These are phyloP conservation scores for Wickerhamomyces bisporus DNA, from an alignment of 805 yeast genomes.

Conservation along the genomic window DNA sequence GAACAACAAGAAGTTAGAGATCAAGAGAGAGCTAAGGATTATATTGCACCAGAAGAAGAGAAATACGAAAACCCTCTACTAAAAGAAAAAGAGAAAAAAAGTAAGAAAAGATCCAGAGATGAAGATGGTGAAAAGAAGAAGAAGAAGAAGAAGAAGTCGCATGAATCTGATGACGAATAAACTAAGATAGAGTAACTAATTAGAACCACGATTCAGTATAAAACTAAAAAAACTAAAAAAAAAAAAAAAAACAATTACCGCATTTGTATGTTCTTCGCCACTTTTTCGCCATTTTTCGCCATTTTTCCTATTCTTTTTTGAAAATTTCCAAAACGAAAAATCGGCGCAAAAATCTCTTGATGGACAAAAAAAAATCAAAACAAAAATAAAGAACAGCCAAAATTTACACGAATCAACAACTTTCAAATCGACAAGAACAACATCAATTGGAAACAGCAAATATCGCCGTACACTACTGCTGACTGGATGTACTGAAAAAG, in stretches of 20 bases:
- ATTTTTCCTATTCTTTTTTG: too few species aligned
- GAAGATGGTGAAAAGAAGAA: slow-evolving; percentile 25
- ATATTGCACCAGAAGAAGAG: slow-evolving; percentile 80
- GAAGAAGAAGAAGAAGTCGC: slow-evolving; percentile 23
- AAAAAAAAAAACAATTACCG: too few species aligned
- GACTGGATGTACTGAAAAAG: too few species aligned
- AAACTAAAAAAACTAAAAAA: too few species aligned
- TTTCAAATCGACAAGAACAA: too few species aligned
- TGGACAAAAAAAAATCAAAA: background rate
- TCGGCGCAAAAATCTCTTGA: too few species aligned
- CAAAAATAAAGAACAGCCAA: background rate
- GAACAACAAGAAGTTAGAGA: slow-evolving; percentile 62
- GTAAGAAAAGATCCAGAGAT: slow-evolving; percentile 23
- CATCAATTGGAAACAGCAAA: too few species aligned
- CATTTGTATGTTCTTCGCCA: too few species aligned
- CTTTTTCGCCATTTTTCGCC: background rate
- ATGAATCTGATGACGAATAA: background rate
- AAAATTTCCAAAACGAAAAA: too few species aligned
- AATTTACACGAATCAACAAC: slow-evolving; percentile 1
- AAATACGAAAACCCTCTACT: slow-evolving; percentile 40
- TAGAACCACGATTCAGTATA: too few species aligned
- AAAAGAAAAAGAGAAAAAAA: slow-evolving; percentile 23
- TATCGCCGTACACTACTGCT: too few species aligned
- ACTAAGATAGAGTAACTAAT: too few species aligned
- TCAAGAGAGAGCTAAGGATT: slow-evolving; percentile 70